These are phyloP conservation scores for Penicillium soppii DNA, from an alignment of 495 filamentous ascomycete genomes.

Conservation along the genomic window DNA sequence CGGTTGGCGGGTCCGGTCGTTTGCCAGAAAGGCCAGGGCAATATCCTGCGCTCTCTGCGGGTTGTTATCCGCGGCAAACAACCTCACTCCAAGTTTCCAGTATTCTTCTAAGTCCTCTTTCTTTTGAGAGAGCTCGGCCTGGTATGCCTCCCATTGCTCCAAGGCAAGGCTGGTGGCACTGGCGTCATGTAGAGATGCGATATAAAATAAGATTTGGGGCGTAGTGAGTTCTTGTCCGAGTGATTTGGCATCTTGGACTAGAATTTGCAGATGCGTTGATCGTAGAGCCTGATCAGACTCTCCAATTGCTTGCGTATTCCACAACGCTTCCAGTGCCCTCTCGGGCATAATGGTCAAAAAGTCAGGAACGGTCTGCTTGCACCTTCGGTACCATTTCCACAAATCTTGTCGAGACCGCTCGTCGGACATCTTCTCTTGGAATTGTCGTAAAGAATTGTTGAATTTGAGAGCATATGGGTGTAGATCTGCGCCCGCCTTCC, in stretches of 20 bases:
- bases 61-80: constrained; percentile 60
- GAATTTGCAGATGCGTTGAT: constrained; percentile 56
- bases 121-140: constrained; percentile 49
- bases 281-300: constrained; percentile 40
- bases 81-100: constrained; percentile 67
- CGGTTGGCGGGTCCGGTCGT: constrained; percentile 47
- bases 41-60: constrained; percentile 63
- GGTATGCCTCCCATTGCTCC: constrained; percentile 62
- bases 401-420: constrained; percentile 31
- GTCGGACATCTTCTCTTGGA: constrained; percentile 24
- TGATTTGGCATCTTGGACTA: constrained; percentile 62
- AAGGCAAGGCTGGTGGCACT: constrained; percentile 60
- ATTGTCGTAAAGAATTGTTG: constrained; percentile 25
- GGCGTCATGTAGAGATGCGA: constrained; percentile 61
- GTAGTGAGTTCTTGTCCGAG: constrained; percentile 51
- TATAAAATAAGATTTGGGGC: constrained; percentile 60
- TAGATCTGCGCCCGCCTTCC: constrained; percentile 18
- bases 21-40: constrained; percentile 56
- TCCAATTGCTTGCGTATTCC: constrained; percentile 47
- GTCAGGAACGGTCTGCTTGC: constrained; percentile 37
- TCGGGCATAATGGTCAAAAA: constrained; percentile 38
- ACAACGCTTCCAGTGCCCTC: constrained; percentile 40
- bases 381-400: constrained; percentile 48
- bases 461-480: constrained; percentile 38
- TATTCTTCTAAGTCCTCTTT: constrained; percentile 54